Base-by-base conservation (phyloP, 352 stramenopile genomes). In the Pythium aquatile region DNA sequence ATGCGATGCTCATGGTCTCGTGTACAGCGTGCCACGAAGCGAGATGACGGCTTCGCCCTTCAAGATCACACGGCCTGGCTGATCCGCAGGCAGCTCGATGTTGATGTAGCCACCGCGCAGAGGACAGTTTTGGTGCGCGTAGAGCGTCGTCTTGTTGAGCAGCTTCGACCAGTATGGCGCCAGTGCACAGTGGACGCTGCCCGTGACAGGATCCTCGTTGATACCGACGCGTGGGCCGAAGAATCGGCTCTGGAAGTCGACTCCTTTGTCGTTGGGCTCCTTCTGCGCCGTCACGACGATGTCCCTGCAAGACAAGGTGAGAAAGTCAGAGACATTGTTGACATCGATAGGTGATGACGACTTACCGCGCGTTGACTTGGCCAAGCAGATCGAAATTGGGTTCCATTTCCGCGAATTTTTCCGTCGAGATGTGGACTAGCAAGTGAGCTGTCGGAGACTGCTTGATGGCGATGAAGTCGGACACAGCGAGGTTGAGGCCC, bases 141-240 rank as follows among this genome's bases (percentile, higher is more conserved):
- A 63, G 24, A 89, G 68, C 28, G 55, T 76, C 14, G 52, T 72
- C 49, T 85, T 87, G 1, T 72, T 61, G 17, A 90, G 60, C 8
- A 80, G 6, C 4, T 51, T 17, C 2, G 63, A 72, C 87, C 93
- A 98, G 66, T 98, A 98, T 6, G 85, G 76, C 6, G 78, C 88
- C 1, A 98, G 70, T 3, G 75, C 83, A 58, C 89, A 97, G 66
- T 98, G 94, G 1, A 89, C 90, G 47, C 86, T 97, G 7, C 96
- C 96, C 5, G 90, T 98, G 2, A 98, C 94, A 0, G 93, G 94
- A 69, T 98, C 96, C 74, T 98, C 96, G 57, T 93, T 77, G 10
- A 98, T 78, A 14, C 91, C 91, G 24, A 87, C 70, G 47, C 86
- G 85, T 10, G 94, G 93, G 13, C 57, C 93, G 75, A 98, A 98